phyloP scores from a whole-genome alignment of 1,284 basidiomycete species.

The Trichosporon sp. region DNA sequence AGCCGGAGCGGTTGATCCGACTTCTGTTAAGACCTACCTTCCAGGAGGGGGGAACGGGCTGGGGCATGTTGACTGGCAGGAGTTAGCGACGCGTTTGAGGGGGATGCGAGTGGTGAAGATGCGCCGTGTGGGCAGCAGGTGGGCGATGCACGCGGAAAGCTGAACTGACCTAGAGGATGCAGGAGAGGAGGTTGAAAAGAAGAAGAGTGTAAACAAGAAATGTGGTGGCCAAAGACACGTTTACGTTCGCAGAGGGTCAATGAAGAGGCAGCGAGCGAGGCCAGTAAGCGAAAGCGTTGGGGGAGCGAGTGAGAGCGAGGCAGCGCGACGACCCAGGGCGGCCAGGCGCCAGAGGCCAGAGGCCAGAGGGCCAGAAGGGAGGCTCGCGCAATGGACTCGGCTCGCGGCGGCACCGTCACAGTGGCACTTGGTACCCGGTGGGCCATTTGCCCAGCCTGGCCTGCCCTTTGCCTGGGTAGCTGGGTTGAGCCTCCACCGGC shows the following conservation, averaged over 20 bases:
- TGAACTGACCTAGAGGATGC: neutral
- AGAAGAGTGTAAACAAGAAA: constrained; percentile 20
- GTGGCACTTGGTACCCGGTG: neutral
- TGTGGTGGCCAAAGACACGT: constrained; percentile 18
- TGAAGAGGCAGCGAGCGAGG: neutral
- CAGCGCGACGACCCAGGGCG: neutral
- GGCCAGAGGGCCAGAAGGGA: neutral
- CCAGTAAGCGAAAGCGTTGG: constrained; percentile 14
- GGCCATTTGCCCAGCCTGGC: neutral
- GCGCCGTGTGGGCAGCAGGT: neutral
- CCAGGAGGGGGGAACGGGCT: constrained; percentile 90
- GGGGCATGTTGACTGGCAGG: constrained; percentile 65
- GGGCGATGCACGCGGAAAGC: neutral
- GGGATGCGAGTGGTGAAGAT: neutral
- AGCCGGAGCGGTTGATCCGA: neutral
- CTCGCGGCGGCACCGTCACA: constrained; percentile 6
- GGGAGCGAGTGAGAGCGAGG: constrained; percentile 15
- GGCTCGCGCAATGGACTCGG: constrained; percentile 14
- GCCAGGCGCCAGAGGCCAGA: neutral
- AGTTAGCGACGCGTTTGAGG: constrained; percentile 19
- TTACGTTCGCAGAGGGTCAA: neutral
- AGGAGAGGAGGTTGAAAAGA: neutral
- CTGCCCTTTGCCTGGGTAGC: no score
- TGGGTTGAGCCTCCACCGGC: no score
- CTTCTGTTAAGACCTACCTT: constrained; percentile 63